Evolutionary conservation across 176 grass and related monocot genomes (phyloP).

Genomic region (Oryza brachyantha): DNA sequence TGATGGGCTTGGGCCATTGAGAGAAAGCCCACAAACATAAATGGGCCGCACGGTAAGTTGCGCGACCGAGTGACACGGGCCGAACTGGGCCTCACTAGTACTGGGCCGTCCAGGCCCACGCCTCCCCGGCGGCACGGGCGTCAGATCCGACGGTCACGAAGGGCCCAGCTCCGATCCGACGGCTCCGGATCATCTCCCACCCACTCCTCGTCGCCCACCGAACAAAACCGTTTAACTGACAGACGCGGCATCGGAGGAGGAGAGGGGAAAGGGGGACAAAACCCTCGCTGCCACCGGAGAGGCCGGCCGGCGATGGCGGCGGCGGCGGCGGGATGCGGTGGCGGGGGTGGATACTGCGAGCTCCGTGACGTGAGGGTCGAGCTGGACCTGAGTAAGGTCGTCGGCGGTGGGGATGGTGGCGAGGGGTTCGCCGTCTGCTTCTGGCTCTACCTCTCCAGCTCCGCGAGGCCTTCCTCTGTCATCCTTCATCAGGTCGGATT

Average conservation of each 20-base stretch:
- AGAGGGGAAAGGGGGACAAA: neutral
- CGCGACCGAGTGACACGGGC: too few species aligned
- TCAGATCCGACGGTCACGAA: neutral
- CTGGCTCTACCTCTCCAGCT: conserved; percentile 83
- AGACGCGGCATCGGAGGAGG: neutral
- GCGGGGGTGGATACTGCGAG: conserved; percentile 11
- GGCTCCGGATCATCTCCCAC: neutral
- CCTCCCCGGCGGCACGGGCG: too few species aligned
- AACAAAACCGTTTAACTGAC: conserved; percentile 33
- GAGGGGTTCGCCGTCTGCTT: conserved; percentile 63
- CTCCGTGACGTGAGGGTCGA: conserved; percentile 40
- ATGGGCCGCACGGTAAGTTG: too few species aligned
- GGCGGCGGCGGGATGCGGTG: conserved; percentile 36
- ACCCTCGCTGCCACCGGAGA: conserved; percentile 17
- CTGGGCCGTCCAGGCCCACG: too few species aligned
- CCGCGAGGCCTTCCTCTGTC: conserved; percentile 60
- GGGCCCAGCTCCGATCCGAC: neutral
- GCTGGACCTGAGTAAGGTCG: conserved; percentile 12
- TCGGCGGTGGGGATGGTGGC: conserved; percentile 13
- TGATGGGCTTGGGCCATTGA: too few species aligned
- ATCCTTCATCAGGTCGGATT: conserved; percentile 77
- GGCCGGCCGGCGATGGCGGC: conserved; percentile 32
- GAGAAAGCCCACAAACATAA: too few species aligned
- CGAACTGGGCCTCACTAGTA: neutral
- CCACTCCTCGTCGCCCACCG: neutral